A percentile compares a stretch with the other conserved stretches of the same genome.
Conservation (phyloP, 352 stramenopile genomes). For the Paralagenidium karlingii region DNA sequence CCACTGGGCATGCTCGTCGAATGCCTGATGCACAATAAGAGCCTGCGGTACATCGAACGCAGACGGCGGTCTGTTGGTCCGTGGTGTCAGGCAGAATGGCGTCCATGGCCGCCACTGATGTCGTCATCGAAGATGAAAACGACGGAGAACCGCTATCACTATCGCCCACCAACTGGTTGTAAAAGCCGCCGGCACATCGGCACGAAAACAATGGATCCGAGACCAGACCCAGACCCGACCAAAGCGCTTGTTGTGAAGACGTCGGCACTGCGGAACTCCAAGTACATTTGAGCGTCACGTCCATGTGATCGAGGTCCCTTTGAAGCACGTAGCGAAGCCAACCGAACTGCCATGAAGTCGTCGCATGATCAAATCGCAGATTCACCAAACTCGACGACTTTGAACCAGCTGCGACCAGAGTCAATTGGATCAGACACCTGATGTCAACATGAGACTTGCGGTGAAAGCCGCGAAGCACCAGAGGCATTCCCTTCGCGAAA, state of each 20-base stretch:
- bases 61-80: too few species aligned
- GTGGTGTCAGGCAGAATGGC: too few species aligned
- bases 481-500: too few species aligned
- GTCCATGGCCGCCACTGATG: too few species aligned
- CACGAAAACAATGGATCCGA: slow-evolving; percentile 37
- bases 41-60: slow-evolving; percentile 35
- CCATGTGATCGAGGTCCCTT: slow-evolving; percentile 19
- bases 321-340: slow-evolving; percentile 16
- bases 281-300: slow-evolving; percentile 26
- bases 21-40: slow-evolving; percentile 46
- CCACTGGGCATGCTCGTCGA: slow-evolving; percentile 24
- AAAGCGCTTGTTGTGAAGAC: slow-evolving; percentile 15
- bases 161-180: slow-evolving; percentile 13
- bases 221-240: slow-evolving; percentile 36
- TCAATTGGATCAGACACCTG: too few species aligned
- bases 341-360: slow-evolving; percentile 29
- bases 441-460: too few species aligned
- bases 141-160: background rate
- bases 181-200: slow-evolving; percentile 41
- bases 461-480: too few species aligned
- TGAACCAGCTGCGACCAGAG: too few species aligned
- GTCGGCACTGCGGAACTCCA: too few species aligned
- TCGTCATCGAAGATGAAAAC: too few species aligned
- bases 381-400: too few species aligned
- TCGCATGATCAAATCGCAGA: too few species aligned